These are phyloP conservation scores for Exophiala lecanii-corni DNA, from an alignment of 2,329 filamentous ascomycete species.

Conservation along the genomic window DNA sequence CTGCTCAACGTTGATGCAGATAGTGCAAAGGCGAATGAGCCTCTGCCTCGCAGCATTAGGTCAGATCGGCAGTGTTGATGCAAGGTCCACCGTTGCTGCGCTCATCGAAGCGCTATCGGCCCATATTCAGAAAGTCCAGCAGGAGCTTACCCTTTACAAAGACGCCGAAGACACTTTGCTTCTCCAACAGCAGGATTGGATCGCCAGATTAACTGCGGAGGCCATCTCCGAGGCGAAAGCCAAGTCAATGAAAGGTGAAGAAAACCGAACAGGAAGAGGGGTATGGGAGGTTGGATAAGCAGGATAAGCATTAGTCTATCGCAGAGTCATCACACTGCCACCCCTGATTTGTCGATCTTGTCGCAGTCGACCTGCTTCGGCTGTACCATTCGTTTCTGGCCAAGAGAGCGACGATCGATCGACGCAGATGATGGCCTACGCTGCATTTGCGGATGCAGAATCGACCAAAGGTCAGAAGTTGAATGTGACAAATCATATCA, in stretches of 20 bases:
- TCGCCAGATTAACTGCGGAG: conserved; percentile 7
- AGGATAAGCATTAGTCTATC: neutral
- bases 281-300: neutral
- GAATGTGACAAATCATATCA: no score
- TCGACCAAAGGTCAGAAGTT: no score
- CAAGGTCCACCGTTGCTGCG: conserved; percentile 9
- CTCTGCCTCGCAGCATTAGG: conserved; percentile 10
- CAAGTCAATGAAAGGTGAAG: neutral
- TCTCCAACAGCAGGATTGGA: conserved; percentile 10
- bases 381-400: no score
- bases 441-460: no score
- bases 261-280: neutral
- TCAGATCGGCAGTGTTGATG: conserved; percentile 2
- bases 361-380: no score
- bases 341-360: no score
- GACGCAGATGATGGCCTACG: no score
- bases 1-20: conserved; percentile 10
- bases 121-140: conserved; percentile 9
- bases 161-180: conserved; percentile 13
- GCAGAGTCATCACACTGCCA: no score
- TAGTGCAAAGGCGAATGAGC: conserved; percentile 6
- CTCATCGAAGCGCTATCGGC: conserved; percentile 14
- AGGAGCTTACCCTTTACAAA: conserved; percentile 18
- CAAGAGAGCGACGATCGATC: no score
- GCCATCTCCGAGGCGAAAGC: conserved; percentile 11